Base-by-base conservation (phyloP, 805 yeast genomes). In the Yamadazyma phyllophila region DNA sequence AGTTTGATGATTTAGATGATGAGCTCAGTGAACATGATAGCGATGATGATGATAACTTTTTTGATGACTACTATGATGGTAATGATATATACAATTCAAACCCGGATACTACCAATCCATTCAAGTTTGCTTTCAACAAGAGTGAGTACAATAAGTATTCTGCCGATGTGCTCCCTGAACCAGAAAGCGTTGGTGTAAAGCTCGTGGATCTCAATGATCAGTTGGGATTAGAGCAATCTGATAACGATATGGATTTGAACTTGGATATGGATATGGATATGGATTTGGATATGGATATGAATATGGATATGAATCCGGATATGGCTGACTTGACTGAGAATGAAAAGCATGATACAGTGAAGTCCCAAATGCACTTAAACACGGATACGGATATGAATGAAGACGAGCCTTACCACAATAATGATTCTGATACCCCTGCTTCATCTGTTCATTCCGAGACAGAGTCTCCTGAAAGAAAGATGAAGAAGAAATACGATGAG, bases 31-130 rank as follows among this genome's bases (percentile, higher is more conserved):
- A 45, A 14, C 14, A 45, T 32, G 46, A 45, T 17, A 48, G 47
- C 20, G 49, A 48, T 29, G 52, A 51, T 5, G 76, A 51, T 5
- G 76, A 73, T 46, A 69, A 69, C 39, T 73, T 73, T 34, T 37
- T 38, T 33, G 39, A 38, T 34, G 30, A 44, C 24, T 37, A 42
- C 27, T 59, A 66, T 47, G 67, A 69, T 50, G 67, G 66, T 51
- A 65, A 63, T 41, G 71, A 65, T 44, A 69, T 66, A 42, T 67
- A 62, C 35, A 69, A 64, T 31, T 60, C 15, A 7, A 29, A 13
- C 29, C 29, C 27, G 12, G 39, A 36, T 17, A 17, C 36, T 11
- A 14, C 36, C 27, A 15, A 16, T 13, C 33, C 33, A 13, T 35
- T 32, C 8, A 13, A 32, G 16, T 5, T n/a, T 32, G 36, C 15